A percentile compares a stretch with the other conserved stretches of the same genome.
phyloP scores from a whole-genome alignment of 495 filamentous ascomycete genomes.

The Cenococcum geophilum region DNA sequence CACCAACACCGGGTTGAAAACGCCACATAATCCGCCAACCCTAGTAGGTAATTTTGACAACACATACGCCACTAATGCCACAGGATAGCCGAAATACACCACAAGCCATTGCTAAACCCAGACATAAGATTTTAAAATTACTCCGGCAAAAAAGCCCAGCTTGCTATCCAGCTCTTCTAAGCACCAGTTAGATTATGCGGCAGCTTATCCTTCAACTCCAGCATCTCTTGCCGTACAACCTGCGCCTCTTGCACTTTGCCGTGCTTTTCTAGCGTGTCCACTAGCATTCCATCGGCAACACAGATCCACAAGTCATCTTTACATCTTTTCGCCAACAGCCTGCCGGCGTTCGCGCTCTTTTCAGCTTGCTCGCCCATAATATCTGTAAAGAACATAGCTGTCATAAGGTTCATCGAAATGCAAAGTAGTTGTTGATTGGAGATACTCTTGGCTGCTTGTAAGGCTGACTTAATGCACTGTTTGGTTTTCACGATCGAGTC shows the following conservation, averaged over 20 bases:
- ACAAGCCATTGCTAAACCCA: too few relatives aligned
- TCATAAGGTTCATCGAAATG: conserved; percentile 81
- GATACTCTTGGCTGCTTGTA: conserved; percentile 51
- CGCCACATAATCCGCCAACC: too few relatives aligned
- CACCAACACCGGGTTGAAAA: too few relatives aligned
- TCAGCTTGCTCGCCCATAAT: conserved; percentile 86
- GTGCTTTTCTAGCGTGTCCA: conserved; percentile 64
- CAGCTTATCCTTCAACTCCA: conserved; percentile 24
- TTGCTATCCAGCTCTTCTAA: background rate
- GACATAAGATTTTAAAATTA: too few relatives aligned
- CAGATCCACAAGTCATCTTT: conserved; percentile 78
- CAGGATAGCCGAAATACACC: too few relatives aligned
- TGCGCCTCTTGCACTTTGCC: conserved; percentile 60
- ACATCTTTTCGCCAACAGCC: conserved; percentile 66
- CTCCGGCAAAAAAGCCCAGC: background rate
- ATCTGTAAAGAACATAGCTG: conserved; percentile 72
- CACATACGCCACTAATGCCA: too few relatives aligned
- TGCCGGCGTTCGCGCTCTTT: conserved; percentile 72
- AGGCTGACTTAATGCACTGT: conserved; percentile 61
- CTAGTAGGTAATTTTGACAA: too few relatives aligned
- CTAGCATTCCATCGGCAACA: conserved; percentile 74
- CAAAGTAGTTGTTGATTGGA: conserved; percentile 66
- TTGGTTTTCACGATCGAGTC: conserved; percentile 65
- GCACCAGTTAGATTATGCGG: conserved; percentile 17
- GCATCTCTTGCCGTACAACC: conserved; percentile 28